Evolutionary conservation across 371 early-diverging fungal genomes (phyloP).

Genomic region (Mucor saturninus): DNA sequence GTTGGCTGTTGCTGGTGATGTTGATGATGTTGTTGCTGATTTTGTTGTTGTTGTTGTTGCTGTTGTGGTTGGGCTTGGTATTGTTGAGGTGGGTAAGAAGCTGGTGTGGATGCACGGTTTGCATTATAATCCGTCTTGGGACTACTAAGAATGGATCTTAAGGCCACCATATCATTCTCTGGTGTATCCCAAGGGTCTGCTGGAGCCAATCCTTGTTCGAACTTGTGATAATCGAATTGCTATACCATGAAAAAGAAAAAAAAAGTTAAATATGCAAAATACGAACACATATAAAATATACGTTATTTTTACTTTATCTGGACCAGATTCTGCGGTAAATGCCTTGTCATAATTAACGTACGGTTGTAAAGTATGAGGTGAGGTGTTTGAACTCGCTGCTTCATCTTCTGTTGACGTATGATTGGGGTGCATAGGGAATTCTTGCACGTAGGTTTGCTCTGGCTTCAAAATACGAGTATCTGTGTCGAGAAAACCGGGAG

Average conservation of each 20-base stretch:
- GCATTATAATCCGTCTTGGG: conserved; percentile 18
- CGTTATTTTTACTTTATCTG: conserved; percentile 18
- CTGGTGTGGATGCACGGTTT: conserved; percentile 11
- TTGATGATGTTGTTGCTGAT: conserved; percentile 10
- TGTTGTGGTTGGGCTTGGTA: conserved; percentile 9
- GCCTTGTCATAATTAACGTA: conserved; percentile 6
- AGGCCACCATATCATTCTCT: conserved; percentile 56
- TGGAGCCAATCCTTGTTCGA: conserved; percentile 74
- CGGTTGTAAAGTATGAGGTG: conserved; percentile 9
- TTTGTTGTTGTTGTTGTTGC: conserved; percentile 9
- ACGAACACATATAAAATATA: too few species aligned
- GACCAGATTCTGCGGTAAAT: not conserved
- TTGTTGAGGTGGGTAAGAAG: conserved; percentile 16
- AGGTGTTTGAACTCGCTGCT: conserved; percentile 1
- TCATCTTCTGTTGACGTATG: not conserved
- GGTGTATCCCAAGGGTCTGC: conserved; percentile 79
- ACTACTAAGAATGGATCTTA: conserved; percentile 49
- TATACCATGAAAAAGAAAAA: conserved; percentile 11
- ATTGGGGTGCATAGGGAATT: conserved; percentile 17
- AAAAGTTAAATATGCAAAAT: not conserved
- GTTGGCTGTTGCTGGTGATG: conserved; percentile 13
- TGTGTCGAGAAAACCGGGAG: conserved; percentile 62
- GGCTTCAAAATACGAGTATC: conserved; percentile 58
- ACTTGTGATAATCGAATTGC: conserved; percentile 64
- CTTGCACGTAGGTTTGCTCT: conserved; percentile 43